Evolutionary conservation across 2,329 filamentous ascomycete species (phyloP).

Genomic region (Penicillium sp.): DNA sequence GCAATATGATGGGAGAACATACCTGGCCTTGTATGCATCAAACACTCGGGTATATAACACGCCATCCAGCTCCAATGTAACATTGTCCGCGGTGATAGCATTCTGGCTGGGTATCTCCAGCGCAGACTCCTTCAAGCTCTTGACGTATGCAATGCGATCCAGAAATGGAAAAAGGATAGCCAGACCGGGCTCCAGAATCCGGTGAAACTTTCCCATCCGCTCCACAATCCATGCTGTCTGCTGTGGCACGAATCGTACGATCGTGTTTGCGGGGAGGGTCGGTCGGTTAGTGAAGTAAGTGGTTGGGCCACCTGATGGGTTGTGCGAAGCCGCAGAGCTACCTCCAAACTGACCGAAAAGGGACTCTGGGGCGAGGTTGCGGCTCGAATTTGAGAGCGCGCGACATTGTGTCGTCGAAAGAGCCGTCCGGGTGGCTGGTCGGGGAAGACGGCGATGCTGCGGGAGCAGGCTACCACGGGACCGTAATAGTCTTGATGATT

Average conservation of each 20-base stretch:
- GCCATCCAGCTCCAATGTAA: constrained; percentile 93
- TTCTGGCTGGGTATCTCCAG: constrained; percentile 97
- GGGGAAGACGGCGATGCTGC: constrained; percentile 24
- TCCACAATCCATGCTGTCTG: constrained; percentile 99
- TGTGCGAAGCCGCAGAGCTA: constrained; percentile 23
- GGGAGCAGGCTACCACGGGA: constrained; percentile 23
- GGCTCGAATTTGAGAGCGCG: constrained; percentile 32
- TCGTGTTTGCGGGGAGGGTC: constrained; percentile 82
- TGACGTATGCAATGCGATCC: constrained; percentile 96
- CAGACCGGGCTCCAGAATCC: constrained; percentile 88
- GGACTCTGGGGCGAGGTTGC: constrained; percentile 31
- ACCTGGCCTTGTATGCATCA: constrained; percentile 97
- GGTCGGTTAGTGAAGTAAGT: constrained; percentile 74
- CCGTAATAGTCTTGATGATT: constrained; percentile 35
- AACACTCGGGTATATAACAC: constrained; percentile 95
- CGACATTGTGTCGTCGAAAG: constrained; percentile 29
- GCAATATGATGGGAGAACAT: constrained; percentile 28
- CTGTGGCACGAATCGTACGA: constrained; percentile 97
- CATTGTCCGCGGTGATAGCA: constrained; percentile 97
- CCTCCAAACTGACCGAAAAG: constrained; percentile 32
- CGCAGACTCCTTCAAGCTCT: constrained; percentile 92
- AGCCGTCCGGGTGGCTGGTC: constrained; percentile 19
- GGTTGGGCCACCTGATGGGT: constrained; percentile 49
- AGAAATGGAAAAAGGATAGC: constrained; percentile 86
- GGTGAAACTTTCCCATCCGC: constrained; percentile 97